Evolutionary conservation across 257 asterid genomes (phyloP), one percentile per base, ranked within the genome.

Genomic region (Hygrophila difformis): DNA sequence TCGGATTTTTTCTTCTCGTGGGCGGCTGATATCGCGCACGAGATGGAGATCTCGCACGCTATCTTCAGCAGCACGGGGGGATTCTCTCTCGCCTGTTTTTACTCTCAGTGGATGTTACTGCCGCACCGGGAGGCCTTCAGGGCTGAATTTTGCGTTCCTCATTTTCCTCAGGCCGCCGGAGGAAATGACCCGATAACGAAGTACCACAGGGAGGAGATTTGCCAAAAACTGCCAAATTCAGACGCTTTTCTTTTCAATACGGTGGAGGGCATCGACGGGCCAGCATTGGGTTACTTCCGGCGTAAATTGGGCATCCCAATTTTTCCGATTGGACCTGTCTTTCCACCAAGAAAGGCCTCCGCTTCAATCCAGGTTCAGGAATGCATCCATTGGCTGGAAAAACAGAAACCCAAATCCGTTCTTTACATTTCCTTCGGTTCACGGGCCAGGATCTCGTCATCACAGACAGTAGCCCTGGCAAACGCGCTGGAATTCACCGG

Each of bases 381-480:
- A 7, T 64, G 65, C 49, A 51, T 53, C 11, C 47, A 77, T 33
- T 81, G 78, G 75, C 72, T 77, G 2, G 58, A 77, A 21, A 33
- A 15, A 0, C 66, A 67, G 8, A 61, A 51, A 5, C 26, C 57
- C 7, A 59, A 57, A 0, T 75, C 80, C 5, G 82, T 75, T 3
- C 55, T 81, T 5, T 78, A 75, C 66, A 61, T 78, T 40, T 75
- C 80, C 0, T 81, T 81, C 51, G 84, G 78, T 5, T 70, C 76
- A 6, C 74, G 75, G 9, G 64, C 56, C 31, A 52, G 80, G 1
- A 72, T 75, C 59, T 44, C 85, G 3, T 67, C 84, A 1, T 69
- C 93, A 7, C 88, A 81, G 46, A 72, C 72, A 69, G 63, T 62
- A 79, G 67, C 66, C 44, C 19, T 81, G 6, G 93, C 87, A 5